Evolutionary conservation across 768 basidiomycete species (phyloP).

Genomic region (Agaricus blazei): DNA sequence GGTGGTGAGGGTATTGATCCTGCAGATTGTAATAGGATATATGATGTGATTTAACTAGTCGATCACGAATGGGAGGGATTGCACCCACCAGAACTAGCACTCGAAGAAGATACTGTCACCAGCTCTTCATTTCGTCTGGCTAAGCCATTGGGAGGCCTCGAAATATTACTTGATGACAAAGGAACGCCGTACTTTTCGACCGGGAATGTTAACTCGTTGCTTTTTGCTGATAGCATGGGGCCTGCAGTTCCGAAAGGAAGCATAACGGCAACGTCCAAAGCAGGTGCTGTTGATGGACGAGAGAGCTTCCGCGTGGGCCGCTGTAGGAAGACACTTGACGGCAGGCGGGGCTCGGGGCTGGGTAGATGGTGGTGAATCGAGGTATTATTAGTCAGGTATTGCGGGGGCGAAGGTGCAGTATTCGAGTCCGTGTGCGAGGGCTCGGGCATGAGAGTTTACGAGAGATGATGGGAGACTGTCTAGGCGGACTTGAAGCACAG

Average conservation of each 20-base stretch:
- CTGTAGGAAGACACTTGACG: conserved; percentile 10
- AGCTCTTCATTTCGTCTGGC: neutral
- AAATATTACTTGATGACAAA: neutral
- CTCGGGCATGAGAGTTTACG: neutral
- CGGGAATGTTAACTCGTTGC: neutral
- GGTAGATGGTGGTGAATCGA: neutral
- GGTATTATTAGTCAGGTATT: neutral
- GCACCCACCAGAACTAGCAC: conserved; percentile 1
- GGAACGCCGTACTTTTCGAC: neutral
- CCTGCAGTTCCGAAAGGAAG: conserved; percentile 34
- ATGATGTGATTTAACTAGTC: neutral
- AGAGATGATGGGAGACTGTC: neutral
- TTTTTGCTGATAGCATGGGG: neutral
- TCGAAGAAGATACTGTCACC: neutral
- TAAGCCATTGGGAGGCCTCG: neutral
- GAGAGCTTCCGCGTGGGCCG: conserved; percentile 17
- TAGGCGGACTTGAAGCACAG: neutral
- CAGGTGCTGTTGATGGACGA: conserved; percentile 34
- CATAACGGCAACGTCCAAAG: conserved; percentile 35
- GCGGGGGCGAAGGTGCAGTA: neutral
- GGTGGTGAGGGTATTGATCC: conserved; percentile 4
- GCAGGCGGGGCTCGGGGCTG: conserved; percentile 1
- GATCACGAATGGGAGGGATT: neutral
- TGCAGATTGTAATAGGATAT: neutral
- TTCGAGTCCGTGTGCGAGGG: neutral